Conservation (phyloP, 306 rosid genomes). For the Lagenaria siceraria region DNA sequence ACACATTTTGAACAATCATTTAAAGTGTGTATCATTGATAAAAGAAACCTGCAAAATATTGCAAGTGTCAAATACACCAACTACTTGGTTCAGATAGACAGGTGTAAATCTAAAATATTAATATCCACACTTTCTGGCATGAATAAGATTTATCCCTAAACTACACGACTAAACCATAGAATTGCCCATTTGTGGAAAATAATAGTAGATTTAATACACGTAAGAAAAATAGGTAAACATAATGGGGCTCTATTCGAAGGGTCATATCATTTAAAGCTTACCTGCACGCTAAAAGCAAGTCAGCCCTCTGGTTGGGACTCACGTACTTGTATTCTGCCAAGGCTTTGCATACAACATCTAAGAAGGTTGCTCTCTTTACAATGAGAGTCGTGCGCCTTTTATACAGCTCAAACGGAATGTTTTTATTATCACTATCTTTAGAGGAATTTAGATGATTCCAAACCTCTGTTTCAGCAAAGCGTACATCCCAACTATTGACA, state of each 20-base stretch:
- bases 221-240: background rate
- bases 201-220: background rate
- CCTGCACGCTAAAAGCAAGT: slow-evolving; percentile 87
- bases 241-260: background rate
- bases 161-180: background rate
- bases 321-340: slow-evolving; percentile 81
- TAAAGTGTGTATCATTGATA: background rate
- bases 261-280: slow-evolving; percentile 1
- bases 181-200: background rate
- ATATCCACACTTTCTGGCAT: background rate
- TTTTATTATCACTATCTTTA: slow-evolving; percentile 26
- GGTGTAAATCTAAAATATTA: background rate
- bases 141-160: background rate
- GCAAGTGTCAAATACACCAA: background rate
- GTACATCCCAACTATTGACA: slow-evolving; percentile 3
- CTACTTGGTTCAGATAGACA: background rate
- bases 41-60: background rate
- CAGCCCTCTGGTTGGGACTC: slow-evolving; percentile 88
- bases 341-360: slow-evolving; percentile 69
- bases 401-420: slow-evolving; percentile 66
- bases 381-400: slow-evolving; percentile 64
- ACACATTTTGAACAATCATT: background rate
- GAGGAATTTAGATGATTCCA: slow-evolving; percentile 19
- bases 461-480: slow-evolving; percentile 19
- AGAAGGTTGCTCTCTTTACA: slow-evolving; percentile 46